These are phyloP conservation scores for Myotisia sp. DNA, from an alignment of 2,329 filamentous ascomycete species.

Conservation along the genomic window DNA sequence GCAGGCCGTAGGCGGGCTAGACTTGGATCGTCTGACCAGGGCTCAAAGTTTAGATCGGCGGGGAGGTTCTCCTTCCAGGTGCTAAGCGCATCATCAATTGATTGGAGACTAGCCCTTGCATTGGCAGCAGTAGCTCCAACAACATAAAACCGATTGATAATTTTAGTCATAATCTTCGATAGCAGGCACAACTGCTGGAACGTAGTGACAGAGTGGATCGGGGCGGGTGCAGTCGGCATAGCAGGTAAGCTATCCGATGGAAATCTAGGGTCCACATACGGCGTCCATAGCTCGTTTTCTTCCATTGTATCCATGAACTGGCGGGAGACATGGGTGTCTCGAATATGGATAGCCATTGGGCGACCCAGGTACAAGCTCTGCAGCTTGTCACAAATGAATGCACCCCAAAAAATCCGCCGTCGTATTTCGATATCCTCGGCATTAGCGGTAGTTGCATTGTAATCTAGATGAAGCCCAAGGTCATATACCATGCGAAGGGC, in stretches of 20 bases:
- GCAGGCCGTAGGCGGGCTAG: slow-evolving; percentile 10
- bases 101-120: slow-evolving; percentile 16
- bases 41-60: slow-evolving; percentile 16
- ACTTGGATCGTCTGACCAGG: slow-evolving; percentile 14
- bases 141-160: slow-evolving; percentile 25
- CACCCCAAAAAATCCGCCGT: slow-evolving; percentile 23
- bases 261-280: slow-evolving; percentile 13
- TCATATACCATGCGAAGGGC: slow-evolving; percentile 31
- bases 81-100: slow-evolving; percentile 17
- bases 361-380: slow-evolving; percentile 43
- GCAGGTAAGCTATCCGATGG: slow-evolving; percentile 5
- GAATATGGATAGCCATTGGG: slow-evolving; percentile 27
- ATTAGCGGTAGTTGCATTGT: slow-evolving; percentile 15
- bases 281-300: slow-evolving; percentile 18
- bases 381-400: slow-evolving; percentile 35
- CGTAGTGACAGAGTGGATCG: slow-evolving; percentile 22
- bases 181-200: slow-evolving; percentile 25
- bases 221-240: slow-evolving; percentile 8
- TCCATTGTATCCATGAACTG: slow-evolving; percentile 21
- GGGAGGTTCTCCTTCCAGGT: slow-evolving; percentile 19
- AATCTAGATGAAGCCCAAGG: slow-evolving; percentile 27
- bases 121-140: slow-evolving; percentile 18
- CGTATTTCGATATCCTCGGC: slow-evolving; percentile 20
- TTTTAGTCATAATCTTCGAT: slow-evolving; percentile 25
- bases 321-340: slow-evolving; percentile 18